Evolutionary conservation across 331 rosid genomes (phyloP).

Genomic region (Telfairia occidentalis): DNA sequence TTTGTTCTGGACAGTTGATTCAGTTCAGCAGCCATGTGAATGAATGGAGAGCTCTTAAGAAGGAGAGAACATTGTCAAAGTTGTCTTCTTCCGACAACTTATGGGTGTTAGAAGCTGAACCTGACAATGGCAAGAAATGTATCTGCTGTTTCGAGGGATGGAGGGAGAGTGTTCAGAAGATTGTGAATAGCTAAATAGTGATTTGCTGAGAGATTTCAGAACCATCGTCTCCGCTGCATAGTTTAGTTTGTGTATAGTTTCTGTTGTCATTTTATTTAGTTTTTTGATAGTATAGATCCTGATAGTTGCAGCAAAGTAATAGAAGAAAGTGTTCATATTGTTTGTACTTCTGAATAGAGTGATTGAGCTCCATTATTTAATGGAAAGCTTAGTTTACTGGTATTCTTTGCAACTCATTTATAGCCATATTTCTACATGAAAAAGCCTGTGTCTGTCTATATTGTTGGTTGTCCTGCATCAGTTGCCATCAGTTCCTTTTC

Average conservation of each 20-base stretch:
- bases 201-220: conserved; percentile 20
- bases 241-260: conserved; percentile 43
- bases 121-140: background rate
- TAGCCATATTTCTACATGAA: background rate
- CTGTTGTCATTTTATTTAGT: conserved; percentile 18
- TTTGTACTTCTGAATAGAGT: conserved; percentile 2
- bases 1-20: conserved; percentile 7
- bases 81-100: conserved; percentile 14
- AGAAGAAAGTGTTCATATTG: conserved; percentile 37
- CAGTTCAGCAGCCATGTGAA: background rate
- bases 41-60: background rate
- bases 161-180: conserved; percentile 17
- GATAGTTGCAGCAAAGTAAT: conserved; percentile 19
- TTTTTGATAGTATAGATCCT: conserved; percentile 22
- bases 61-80: conserved; percentile 7
- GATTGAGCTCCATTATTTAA: conserved; percentile 7
- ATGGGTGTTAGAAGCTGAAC: conserved; percentile 3
- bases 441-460: background rate
- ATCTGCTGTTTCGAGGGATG: conserved; percentile 23
- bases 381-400: background rate
- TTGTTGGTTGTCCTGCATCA: background rate
- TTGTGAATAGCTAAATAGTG: conserved; percentile 45
- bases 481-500: background rate
- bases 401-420: background rate
- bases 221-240: conserved; percentile 10